Evolutionary conservation across 2,329 filamentous ascomycete genomes (phyloP), one percentile per base, ranked within the genome.

Genomic region (Scorias spongiosa): DNA sequence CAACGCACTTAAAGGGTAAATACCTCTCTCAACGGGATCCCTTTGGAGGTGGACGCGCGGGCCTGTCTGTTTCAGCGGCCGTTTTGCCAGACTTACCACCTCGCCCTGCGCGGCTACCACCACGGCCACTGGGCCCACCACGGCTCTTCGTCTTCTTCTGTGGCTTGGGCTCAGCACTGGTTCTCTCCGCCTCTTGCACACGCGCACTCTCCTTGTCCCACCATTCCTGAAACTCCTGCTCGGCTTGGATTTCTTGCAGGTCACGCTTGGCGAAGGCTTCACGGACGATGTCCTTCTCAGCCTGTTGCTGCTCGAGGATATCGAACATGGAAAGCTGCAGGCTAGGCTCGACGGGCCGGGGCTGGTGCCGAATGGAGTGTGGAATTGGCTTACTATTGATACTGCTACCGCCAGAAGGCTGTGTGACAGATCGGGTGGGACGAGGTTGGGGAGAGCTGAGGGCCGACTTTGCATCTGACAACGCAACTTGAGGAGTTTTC

Each of bases 151-250:
- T 32, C 48, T 49, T 52, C 48, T 50, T 51, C 29, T 39, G 1
- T 30, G 38, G 14, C 42, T 45, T 49, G 20, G 12, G 50, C 37
- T 41, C 42, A 38, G 36, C 43, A 14, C 49, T 49, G n/a, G 45
- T 43, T 38, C 48, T 47, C 43, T 56, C 54, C 2, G 49, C 54
- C 42, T 59, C 57, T 41, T 58, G 55, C 32, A 81, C 75, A 26
- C 83, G 72, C 47, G 73, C 72, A 54, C 80, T 86, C 62, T 94
- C 88, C 49, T 83, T 79, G 51, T 93, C 85, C 87, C 87, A 94
- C 87, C 88, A 94, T 59, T 93, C 80, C 59, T 95, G 85, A 59
- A 98, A 98, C 42, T 86, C 86, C 58, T 98, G 91, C 63, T 98
- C 91, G 51, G 91, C 79, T 60, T 98, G 91, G 46, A 98, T 98